Conservation (phyloP, 2,329 filamentous ascomycete genomes). For the Pseudogymnoascus pannorum region DNA sequence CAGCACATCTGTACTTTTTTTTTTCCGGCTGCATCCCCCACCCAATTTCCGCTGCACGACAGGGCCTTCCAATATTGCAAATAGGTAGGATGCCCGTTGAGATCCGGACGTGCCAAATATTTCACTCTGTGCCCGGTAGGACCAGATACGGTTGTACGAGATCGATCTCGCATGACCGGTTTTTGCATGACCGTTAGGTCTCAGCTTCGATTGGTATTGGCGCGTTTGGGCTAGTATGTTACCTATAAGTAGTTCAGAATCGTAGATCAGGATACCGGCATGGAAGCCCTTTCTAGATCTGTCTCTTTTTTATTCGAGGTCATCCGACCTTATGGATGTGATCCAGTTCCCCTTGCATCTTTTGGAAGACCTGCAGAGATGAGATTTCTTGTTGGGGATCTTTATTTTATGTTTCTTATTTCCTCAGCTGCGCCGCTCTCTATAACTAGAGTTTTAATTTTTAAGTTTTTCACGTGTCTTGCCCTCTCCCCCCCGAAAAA, state of each 20-base stretch:
- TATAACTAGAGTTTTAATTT: not conserved
- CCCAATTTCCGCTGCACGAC: slow-evolving; percentile 7
- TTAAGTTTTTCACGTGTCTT: not conserved
- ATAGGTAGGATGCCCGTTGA: slow-evolving; percentile 2
- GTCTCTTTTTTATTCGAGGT: slow-evolving; percentile 2
- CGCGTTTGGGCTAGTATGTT: not conserved
- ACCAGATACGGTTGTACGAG: slow-evolving; percentile 6
- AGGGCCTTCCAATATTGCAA: slow-evolving; percentile 1
- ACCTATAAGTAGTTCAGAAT: not conserved
- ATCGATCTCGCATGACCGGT: slow-evolving; percentile 10
- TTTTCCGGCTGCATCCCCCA: not conserved
- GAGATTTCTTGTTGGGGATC: not conserved
- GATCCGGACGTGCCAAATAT: slow-evolving; percentile 5
- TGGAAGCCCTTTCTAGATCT: slow-evolving; percentile 6
- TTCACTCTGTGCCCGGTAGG: not conserved
- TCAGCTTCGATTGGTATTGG: slow-evolving; percentile 3
- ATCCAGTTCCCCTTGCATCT: not conserved
- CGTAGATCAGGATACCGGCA: not conserved
- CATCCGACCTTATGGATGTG: slow-evolving; percentile 1
- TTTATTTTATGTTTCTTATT: slow-evolving; percentile 1
- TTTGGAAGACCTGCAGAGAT: not conserved
- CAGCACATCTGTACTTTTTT: slow-evolving; percentile 5
- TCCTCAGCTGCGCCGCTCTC: not conserved
- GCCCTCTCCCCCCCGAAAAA: not conserved
- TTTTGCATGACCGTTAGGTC: slow-evolving; percentile 7